Conservation (phyloP, 805 yeast genomes). For the Candida maesae region DNA sequence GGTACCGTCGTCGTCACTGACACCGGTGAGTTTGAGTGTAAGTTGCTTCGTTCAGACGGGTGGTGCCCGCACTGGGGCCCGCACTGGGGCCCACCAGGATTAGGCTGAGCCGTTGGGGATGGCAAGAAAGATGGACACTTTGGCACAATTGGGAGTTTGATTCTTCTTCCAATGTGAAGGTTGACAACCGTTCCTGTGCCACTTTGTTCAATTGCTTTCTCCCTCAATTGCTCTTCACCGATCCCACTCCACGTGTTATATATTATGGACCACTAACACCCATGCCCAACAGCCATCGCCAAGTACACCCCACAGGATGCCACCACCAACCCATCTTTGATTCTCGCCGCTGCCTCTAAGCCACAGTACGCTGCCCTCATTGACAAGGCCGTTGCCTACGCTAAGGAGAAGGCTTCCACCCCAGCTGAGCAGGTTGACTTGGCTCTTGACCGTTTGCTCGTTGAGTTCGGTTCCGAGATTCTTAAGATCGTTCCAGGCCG, state of each 20-base stretch:
- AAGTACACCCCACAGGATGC: constrained; percentile 99
- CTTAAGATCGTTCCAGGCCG: constrained; percentile 96
- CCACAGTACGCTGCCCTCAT: constrained; percentile 84
- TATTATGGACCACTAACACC: constrained; percentile 3
- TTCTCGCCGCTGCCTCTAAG: constrained; percentile 92
- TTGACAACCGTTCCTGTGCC: no score
- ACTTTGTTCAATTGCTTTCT: no score
- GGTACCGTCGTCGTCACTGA: constrained; percentile 98
- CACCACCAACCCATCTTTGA: constrained; percentile 97
- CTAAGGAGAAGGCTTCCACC: constrained; percentile 51
- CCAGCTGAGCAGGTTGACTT: constrained; percentile 62
- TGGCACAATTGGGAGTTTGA: no score
- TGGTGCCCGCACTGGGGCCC: no score
- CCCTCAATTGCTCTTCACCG: no score
- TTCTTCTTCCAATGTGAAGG: no score
- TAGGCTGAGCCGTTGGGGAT: no score
- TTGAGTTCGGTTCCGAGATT: constrained; percentile 94
- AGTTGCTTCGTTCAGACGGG: constrained; percentile 5
- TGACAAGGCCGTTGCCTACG: constrained; percentile 87
- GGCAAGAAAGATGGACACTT: no score
- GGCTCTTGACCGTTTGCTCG: constrained; percentile 89
- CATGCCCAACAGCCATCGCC: constrained; percentile 60
- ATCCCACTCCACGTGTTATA: no score
- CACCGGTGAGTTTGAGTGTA: constrained; percentile 93
- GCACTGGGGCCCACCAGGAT: no score